Percentiles rank a stretch among this genome's conserved stretches.
These are phyloP conservation scores for Eleusine indica DNA, from an alignment of 176 grass and related monocot genomes.

Conservation along the genomic window DNA sequence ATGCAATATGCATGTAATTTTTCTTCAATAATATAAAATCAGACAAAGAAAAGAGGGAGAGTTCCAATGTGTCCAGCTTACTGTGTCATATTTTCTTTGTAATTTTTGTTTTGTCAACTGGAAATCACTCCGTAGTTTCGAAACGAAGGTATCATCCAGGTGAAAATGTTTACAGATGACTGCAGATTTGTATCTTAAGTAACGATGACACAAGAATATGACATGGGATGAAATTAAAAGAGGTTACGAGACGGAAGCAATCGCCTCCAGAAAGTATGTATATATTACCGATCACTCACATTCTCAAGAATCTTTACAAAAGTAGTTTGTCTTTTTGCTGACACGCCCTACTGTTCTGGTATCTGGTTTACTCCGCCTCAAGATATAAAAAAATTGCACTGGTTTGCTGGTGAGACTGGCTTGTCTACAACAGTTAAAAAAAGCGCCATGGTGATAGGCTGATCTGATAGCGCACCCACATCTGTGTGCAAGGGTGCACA, in stretches of 20 bases:
- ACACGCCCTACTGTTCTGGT: not conserved
- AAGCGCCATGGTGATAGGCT: not conserved
- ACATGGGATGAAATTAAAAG: conserved; percentile 33
- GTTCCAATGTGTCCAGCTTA: not conserved
- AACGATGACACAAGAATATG: conserved; percentile 38
- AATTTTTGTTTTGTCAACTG: not conserved
- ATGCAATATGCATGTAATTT: not conserved
- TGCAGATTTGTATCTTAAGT: conserved; percentile 25
- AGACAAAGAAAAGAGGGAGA: not conserved
- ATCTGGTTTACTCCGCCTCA: conserved; percentile 16
- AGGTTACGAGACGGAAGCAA: conserved; percentile 8
- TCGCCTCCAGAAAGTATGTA: not conserved
- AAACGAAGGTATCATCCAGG: not conserved
- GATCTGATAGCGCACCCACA: too few species aligned
- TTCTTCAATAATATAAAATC: not conserved
- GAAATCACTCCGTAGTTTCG: not conserved
- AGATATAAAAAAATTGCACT: not conserved
- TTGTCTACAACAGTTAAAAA: not conserved
- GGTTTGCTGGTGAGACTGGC: conserved; percentile 6
- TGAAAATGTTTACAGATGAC: not conserved
- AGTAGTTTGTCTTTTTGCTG: conserved; percentile 44
- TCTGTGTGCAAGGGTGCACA: not conserved
- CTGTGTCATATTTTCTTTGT: not conserved
- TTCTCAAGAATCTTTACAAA: conserved; percentile 30
- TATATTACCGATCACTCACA: conserved; percentile 45